Evolutionary conservation across 495 filamentous ascomycete species (phyloP).

Genomic region (Thermothielavioides terrestris): DNA sequence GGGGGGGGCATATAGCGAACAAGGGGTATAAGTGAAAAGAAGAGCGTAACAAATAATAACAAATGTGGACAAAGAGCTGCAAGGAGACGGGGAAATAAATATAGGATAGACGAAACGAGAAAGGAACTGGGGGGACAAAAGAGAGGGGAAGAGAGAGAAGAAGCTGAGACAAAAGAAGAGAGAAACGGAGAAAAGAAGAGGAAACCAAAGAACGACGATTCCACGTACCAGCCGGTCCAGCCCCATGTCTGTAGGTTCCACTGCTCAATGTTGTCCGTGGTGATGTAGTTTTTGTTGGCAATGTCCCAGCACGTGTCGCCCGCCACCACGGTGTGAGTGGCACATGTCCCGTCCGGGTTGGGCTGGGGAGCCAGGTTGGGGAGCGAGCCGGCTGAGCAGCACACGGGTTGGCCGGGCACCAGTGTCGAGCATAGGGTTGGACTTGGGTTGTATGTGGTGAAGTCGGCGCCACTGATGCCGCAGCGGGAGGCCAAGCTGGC

Average conservation of each 20-base stretch:
- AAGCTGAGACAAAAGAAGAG: no score
- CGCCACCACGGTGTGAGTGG: slow-evolving; percentile 22
- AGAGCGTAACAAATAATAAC: no score
- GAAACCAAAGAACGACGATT: no score
- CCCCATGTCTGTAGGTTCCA: slow-evolving; percentile 44
- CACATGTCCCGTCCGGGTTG: slow-evolving; percentile 37
- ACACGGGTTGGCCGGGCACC: slow-evolving; percentile 32
- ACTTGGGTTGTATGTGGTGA: slow-evolving; percentile 33
- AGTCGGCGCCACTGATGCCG: slow-evolving; percentile 29
- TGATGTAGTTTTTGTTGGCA: slow-evolving; percentile 24
- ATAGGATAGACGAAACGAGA: no score
- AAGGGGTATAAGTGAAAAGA: no score
- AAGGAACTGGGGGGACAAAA: no score
- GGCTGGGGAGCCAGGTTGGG: slow-evolving; percentile 35
- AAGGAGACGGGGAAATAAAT: no score
- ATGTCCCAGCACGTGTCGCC: slow-evolving; percentile 32
- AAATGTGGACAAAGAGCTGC: no score
- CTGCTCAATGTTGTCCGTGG: slow-evolving; percentile 24
- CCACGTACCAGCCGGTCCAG: slow-evolving; percentile 46
- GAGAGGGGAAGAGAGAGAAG: no score
- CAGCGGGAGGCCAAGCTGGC: slow-evolving; percentile 33
- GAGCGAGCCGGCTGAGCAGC: slow-evolving; percentile 35
- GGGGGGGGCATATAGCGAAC: no score
- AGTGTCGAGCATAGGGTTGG: slow-evolving; percentile 31
- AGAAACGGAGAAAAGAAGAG: no score